Percentiles rank a stretch among this genome's conserved stretches.
phyloP scores from a whole-genome alignment of 2,329 filamentous ascomycete genomes.

The Colletotrichum tofieldiae region DNA sequence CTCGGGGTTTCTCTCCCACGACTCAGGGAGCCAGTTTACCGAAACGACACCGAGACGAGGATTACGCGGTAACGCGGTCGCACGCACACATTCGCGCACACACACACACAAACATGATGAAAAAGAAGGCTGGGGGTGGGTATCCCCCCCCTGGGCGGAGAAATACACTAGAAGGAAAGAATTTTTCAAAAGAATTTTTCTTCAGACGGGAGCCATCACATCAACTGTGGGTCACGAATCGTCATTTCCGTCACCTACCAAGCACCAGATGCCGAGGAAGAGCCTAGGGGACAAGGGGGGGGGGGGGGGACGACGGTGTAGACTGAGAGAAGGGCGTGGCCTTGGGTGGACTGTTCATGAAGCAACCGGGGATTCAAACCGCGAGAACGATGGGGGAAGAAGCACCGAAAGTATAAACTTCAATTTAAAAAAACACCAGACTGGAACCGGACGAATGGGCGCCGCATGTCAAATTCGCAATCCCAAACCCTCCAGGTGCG shows the following conservation, averaged over 20 bases:
- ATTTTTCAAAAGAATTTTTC: slow-evolving; percentile 20
- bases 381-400: background rate
- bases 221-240: slow-evolving; percentile 11
- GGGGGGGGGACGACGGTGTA: background rate
- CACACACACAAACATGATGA: background rate
- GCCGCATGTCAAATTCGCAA: slow-evolving; percentile 15
- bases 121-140: slow-evolving; percentile 17
- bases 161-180: slow-evolving; percentile 12
- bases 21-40: slow-evolving; percentile 13
- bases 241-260: slow-evolving; percentile 1
- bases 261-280: slow-evolving; percentile 28
- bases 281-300: slow-evolving; percentile 5
- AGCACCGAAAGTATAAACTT: background rate
- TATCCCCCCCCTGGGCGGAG: slow-evolving; percentile 1
- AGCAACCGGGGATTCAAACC: background rate
- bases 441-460: slow-evolving; percentile 11
- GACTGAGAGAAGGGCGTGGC: background rate
- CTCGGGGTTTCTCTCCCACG: background rate
- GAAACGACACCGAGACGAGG: slow-evolving; percentile 21
- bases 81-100: background rate
- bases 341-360: background rate
- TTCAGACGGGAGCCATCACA: background rate
- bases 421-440: background rate
- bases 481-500: slow-evolving; percentile 6
- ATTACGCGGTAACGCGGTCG: slow-evolving; percentile 7